These are phyloP conservation scores for Sanghuangporus sanghuang DNA, from an alignment of 1,284 basidiomycete genomes.

Conservation along the genomic window DNA sequence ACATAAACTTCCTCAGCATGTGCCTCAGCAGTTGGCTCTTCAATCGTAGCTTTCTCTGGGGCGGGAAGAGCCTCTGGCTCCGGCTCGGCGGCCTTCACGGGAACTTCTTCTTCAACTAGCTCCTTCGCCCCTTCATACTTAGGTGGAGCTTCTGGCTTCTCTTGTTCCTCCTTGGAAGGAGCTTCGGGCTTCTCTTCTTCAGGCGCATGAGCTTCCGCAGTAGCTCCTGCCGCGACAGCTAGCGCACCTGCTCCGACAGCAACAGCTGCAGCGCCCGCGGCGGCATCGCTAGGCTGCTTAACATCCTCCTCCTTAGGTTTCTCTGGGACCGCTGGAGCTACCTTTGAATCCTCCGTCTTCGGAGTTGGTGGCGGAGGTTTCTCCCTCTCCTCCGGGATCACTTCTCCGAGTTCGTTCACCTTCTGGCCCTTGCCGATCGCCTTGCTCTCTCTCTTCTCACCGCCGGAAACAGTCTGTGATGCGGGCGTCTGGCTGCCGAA, in stretches of 20 bases:
- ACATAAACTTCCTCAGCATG: not conserved
- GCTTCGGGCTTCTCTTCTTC: not conserved
- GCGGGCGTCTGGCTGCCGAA: constrained; percentile 2
- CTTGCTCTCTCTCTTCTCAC: constrained; percentile 4
- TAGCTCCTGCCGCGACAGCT: not conserved
- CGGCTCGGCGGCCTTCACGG: not conserved
- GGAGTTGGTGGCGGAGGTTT: not conserved
- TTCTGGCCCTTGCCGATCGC: not conserved
- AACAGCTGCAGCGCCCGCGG: not conserved
- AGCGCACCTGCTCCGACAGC: constrained; percentile 1
- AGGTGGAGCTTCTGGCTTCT: not conserved
- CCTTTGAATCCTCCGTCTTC: not conserved
- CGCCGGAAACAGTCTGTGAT: not conserved
- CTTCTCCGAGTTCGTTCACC: constrained; percentile 13
- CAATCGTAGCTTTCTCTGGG: not conserved
- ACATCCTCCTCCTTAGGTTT: not conserved
- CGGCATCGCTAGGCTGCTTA: not conserved
- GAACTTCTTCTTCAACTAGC: not conserved
- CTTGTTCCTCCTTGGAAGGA: not conserved
- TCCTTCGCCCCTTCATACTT: not conserved
- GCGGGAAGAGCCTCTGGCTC: not conserved
- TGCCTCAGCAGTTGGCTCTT: not conserved
- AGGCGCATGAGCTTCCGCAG: not conserved
- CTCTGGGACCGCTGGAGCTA: not conserved
- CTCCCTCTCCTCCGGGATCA: constrained; percentile 7